Evolutionary conservation across 2,329 filamentous ascomycete species (phyloP), one percentile per base, ranked within the genome.

Genomic region (Exophiala dermatitidis): DNA sequence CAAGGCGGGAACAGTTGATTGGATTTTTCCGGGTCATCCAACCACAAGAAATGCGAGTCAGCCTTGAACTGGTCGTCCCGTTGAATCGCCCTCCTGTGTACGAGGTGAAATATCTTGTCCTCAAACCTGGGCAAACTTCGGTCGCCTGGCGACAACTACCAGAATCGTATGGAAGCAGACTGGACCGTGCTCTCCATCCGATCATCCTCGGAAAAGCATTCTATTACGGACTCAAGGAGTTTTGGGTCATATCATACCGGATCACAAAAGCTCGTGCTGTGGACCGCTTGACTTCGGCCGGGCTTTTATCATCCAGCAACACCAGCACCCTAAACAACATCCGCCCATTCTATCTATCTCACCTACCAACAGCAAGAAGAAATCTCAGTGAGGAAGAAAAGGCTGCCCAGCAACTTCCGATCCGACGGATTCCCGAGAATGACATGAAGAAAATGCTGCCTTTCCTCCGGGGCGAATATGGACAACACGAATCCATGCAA

Each of bases 101-200:
- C 37, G 58, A 61, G 46, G 54, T 61, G 28, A 58, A 57, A 3
- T 61, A 58, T 48, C 26, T 60, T 37, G 50, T 56, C 37, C 28
- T 60, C n/a, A 50, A 49, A 30, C 47, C 56, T 34, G 45, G 29
- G 9, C 10, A 53, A 19, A 51, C n/a, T 3, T 46, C 48, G 19
- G 57, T 41, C 38, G 38, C 51, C 5, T 63, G 61, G 61, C 56
- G 53, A n/a, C 36, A 37, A 33, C 40, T 63, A 28, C 50, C 51
- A 6, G 50, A 56, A 4, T 56, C 46, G 29, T 28, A 57, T n/a
- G 61, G 61, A 7, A 48, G 48, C 12, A 57, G 51, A 38, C 50
- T 63, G 48, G 49, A 63, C 8, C 50, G 56, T 7, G 46, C 62
- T 4, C 53, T 62, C 30, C 58, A 61, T 49, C 61, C 61, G 1